phyloP scores from a whole-genome alignment of 148 eudicot genomes.

The Drosera capensis region DNA sequence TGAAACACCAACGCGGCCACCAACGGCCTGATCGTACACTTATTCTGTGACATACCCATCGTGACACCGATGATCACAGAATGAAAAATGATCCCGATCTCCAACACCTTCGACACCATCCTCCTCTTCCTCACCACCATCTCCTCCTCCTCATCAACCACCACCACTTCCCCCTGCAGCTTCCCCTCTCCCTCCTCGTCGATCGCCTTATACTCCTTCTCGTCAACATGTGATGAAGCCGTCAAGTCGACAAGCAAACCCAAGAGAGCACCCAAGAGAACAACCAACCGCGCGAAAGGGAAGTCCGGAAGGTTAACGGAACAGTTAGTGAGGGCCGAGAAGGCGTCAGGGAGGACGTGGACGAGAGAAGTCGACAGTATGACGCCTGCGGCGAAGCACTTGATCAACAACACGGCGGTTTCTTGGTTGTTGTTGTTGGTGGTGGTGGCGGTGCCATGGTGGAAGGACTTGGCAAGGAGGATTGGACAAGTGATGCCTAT shows the following conservation, averaged over 20 bases:
- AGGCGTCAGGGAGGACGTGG: slow-evolving; percentile 81
- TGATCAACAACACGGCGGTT: too few species aligned
- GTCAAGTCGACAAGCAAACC: slow-evolving; percentile 57
- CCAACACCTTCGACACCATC: slow-evolving; percentile 73
- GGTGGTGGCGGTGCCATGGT: too few species aligned
- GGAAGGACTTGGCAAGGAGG: slow-evolving; percentile 39
- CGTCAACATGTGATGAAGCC: slow-evolving; percentile 45
- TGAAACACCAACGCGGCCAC: slow-evolving; percentile 81
- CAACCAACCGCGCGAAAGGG: slow-evolving; percentile 58
- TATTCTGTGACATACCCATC: slow-evolving; percentile 81
- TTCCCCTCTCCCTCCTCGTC: slow-evolving; percentile 5
- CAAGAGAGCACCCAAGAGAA: slow-evolving; percentile 40
- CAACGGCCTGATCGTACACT: slow-evolving; percentile 57
- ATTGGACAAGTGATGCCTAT: slow-evolving; percentile 52
- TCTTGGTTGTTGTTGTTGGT: too few species aligned
- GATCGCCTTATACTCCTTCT: slow-evolving; percentile 12
- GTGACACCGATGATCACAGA: slow-evolving; percentile 77
- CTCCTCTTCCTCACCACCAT: slow-evolving; percentile 39
- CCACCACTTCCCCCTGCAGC: slow-evolving; percentile 5
- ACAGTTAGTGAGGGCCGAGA: slow-evolving; percentile 51
- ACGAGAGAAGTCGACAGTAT: slow-evolving; percentile 73
- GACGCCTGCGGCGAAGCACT: slow-evolving; percentile 84
- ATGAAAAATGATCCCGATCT: slow-evolving; percentile 81
- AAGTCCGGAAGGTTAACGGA: slow-evolving; percentile 66
- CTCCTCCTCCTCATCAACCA: neutral